phyloP scores from a whole-genome alignment of 768 basidiomycete species.

The Myochromella boudieri region DNA sequence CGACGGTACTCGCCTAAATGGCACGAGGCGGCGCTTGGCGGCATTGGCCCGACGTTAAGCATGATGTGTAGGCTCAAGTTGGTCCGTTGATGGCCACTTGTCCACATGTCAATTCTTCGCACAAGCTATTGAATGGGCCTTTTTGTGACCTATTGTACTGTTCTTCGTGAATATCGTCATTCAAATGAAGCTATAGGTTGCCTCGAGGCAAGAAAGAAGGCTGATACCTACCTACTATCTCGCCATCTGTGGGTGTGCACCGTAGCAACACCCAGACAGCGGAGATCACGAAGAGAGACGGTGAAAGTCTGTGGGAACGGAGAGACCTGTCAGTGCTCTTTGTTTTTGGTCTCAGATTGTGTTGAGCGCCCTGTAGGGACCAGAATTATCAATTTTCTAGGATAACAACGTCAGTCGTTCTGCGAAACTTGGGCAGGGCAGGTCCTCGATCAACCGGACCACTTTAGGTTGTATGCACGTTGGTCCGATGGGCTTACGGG shows the following conservation, averaged over 20 bases:
- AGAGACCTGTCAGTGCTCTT: too few species aligned
- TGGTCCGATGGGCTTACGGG: too few species aligned
- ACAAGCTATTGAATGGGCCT: too few species aligned
- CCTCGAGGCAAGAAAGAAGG: neutral
- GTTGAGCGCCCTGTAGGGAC: too few species aligned
- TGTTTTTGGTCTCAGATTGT: too few species aligned
- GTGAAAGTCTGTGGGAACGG: too few species aligned
- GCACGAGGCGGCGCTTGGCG: conserved; percentile 9
- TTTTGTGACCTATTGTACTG: neutral
- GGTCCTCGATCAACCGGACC: too few species aligned
- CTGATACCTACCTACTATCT: neutral
- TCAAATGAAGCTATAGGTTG: neutral
- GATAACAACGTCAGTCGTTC: too few species aligned
- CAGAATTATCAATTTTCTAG: too few species aligned
- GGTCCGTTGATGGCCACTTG: conserved; percentile 10
- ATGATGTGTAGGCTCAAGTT: conserved; percentile 6
- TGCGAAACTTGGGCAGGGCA: too few species aligned
- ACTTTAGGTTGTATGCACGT: too few species aligned
- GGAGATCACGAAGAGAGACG: neutral
- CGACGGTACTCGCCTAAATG: neutral
- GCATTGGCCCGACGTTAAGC: neutral
- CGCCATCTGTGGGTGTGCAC: neutral
- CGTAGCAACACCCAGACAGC: neutral
- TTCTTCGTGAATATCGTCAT: neutral
- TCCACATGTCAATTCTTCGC: neutral